Percentiles rank a stretch among this genome's conserved stretches.
Evolutionary conservation across 2,329 filamentous ascomycete genomes (phyloP).

Genomic region (Cladobotryum mycophilum): DNA sequence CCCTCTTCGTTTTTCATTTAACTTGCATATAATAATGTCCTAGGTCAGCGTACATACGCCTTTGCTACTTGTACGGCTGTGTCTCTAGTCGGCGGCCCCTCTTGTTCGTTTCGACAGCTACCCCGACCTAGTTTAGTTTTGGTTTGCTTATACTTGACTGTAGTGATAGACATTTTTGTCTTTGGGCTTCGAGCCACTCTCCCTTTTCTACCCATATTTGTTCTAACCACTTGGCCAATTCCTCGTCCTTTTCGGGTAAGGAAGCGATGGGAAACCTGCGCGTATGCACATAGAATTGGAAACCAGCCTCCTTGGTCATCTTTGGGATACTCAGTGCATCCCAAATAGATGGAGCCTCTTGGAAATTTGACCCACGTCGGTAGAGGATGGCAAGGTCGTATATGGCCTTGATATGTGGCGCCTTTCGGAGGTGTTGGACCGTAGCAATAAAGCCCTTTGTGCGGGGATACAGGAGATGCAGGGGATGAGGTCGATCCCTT

Average conservation of each 20-base stretch:
- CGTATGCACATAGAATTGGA: constrained; percentile 45
- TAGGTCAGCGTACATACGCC: too few relatives aligned
- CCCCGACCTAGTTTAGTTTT: too few relatives aligned
- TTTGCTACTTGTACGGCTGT: too few relatives aligned
- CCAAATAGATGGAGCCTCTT: constrained; percentile 46
- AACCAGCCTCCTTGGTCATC: constrained; percentile 34
- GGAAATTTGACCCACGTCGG: constrained; percentile 37
- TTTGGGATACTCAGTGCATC: constrained; percentile 39
- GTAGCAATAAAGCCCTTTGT: constrained; percentile 56
- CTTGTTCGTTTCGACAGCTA: too few relatives aligned
- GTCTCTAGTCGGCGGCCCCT: too few relatives aligned
- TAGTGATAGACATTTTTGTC: constrained; percentile 14
- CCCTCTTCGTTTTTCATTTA: too few relatives aligned
- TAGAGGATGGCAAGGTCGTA: constrained; percentile 53
- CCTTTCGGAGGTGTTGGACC: constrained; percentile 47
- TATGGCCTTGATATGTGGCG: constrained; percentile 46
- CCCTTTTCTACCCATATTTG: constrained; percentile 48
- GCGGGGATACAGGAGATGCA: constrained; percentile 53
- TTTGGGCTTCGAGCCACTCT: constrained; percentile 37
- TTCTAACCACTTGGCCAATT: constrained; percentile 47
- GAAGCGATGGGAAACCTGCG: constrained; percentile 43
- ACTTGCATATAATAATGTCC: too few relatives aligned
- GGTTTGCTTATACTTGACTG: too few relatives aligned
- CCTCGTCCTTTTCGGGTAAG: constrained; percentile 41
- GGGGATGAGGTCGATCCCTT: constrained; percentile 43